Conservation (phyloP, 1,284 basidiomycete species). For the Farysia itapuensis region DNA sequence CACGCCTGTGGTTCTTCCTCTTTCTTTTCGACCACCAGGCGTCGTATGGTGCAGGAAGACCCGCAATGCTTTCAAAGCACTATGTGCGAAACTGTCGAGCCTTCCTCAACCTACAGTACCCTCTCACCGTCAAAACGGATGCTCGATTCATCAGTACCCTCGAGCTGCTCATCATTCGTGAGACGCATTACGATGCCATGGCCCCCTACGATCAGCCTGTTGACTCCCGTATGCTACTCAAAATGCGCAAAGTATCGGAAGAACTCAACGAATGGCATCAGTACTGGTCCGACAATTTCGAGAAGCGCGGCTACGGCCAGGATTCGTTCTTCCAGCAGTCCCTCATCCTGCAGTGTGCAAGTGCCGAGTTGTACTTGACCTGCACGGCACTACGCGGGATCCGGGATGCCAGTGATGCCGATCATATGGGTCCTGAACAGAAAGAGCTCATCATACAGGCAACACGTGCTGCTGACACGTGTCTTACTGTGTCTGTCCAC, state of each 20-base stretch:
- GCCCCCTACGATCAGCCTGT: constrained; percentile 82
- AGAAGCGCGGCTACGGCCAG: constrained; percentile 74
- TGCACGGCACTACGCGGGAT: constrained; percentile 82
- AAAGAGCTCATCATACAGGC: constrained; percentile 90
- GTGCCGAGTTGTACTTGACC: constrained; percentile 88
- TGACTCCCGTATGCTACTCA: constrained; percentile 77
- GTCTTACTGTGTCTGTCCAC: constrained; percentile 76
- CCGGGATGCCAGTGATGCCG: constrained; percentile 70
- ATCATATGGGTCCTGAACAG: constrained; percentile 90
- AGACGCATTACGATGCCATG: constrained; percentile 82
- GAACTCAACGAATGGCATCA: constrained; percentile 85
- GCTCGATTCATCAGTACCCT: constrained; percentile 81
- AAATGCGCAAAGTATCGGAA: constrained; percentile 79
- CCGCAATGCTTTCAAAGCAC: constrained; percentile 77
- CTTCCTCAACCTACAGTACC: constrained; percentile 75
- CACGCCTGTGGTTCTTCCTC: constrained; percentile 87
- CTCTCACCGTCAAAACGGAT: constrained; percentile 81
- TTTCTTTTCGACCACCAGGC: constrained; percentile 83
- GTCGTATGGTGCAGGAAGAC: constrained; percentile 87
- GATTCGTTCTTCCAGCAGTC: constrained; percentile 81
- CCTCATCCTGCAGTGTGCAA: constrained; percentile 80
- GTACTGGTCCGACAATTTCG: constrained; percentile 79
- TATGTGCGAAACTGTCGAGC: constrained; percentile 83
- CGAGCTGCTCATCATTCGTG: constrained; percentile 80
- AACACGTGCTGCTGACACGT: constrained; percentile 83